Percentiles rank a stretch among this genome's conserved stretches.
phyloP scores from a whole-genome alignment of 345 rosid genomes.

The Aquilaria sinensis region DNA sequence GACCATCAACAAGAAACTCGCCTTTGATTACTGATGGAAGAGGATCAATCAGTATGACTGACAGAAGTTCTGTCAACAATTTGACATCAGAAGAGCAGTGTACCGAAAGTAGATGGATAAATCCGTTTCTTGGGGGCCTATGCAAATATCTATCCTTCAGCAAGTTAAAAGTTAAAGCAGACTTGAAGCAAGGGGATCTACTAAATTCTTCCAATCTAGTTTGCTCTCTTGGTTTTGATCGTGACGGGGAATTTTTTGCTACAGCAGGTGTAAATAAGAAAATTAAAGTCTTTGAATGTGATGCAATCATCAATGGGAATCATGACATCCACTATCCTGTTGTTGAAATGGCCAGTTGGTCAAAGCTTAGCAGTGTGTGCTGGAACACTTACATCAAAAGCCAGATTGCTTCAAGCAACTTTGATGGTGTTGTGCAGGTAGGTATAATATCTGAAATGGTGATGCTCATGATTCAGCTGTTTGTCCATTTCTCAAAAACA shows the following conservation, averaged over 20 bases:
- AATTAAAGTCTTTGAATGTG: slow-evolving; percentile 88
- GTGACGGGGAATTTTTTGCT: slow-evolving; percentile 87
- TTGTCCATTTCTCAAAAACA: slow-evolving; percentile 2
- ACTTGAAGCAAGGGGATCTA: slow-evolving; percentile 89
- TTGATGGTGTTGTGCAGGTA: slow-evolving; percentile 97
- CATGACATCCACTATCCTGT: slow-evolving; percentile 91
- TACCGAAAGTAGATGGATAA: slow-evolving; percentile 74
- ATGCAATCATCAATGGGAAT: slow-evolving; percentile 50
- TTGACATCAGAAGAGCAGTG: slow-evolving; percentile 41
- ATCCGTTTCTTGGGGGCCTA: slow-evolving; percentile 91
- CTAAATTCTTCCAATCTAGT: slow-evolving; percentile 84
- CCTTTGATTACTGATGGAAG: slow-evolving; percentile 68
- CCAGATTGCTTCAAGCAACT: slow-evolving; percentile 96
- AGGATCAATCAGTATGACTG: slow-evolving; percentile 62
- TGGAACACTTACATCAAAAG: slow-evolving; percentile 93
- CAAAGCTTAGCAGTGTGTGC: slow-evolving; percentile 83
- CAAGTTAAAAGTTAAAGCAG: slow-evolving; percentile 78
- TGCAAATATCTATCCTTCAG: slow-evolving; percentile 87
- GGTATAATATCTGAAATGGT: background rate
- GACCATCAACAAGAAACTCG: slow-evolving; percentile 40
- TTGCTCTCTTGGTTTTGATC: slow-evolving; percentile 84
- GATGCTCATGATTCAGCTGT: slow-evolving; percentile 5
- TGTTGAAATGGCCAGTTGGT: slow-evolving; percentile 76
- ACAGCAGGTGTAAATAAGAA: slow-evolving; percentile 96
- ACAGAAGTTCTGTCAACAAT: slow-evolving; percentile 72